Conservation (phyloP, 2,329 filamentous ascomycete species). For the Coleophoma cylindrospora region DNA sequence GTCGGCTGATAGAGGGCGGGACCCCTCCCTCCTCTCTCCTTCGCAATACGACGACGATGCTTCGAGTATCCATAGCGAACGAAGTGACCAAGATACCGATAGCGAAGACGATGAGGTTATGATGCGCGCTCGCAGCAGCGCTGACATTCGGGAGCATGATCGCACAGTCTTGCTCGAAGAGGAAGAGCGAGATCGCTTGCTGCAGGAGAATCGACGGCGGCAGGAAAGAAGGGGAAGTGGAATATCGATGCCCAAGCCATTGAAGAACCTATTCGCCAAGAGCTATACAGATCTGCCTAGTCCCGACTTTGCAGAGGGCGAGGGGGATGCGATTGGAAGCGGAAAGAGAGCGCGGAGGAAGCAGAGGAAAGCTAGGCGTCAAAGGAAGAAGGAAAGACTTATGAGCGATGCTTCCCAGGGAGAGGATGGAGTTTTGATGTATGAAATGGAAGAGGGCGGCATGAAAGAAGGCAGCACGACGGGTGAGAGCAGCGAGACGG, state of each 20-base stretch:
- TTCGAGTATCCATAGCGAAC: slow-evolving; percentile 54
- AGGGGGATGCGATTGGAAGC: slow-evolving; percentile 3
- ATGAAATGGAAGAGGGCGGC: slow-evolving; percentile 82
- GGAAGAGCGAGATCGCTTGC: slow-evolving; percentile 61
- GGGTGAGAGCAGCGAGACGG: slow-evolving; percentile 55
- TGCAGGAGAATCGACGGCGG: slow-evolving; percentile 44
- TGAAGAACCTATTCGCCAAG: slow-evolving; percentile 32
- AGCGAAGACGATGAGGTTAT: slow-evolving; percentile 71
- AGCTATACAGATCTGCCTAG: slow-evolving; percentile 22
- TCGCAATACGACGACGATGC: slow-evolving; percentile 43
- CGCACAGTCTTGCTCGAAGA: slow-evolving; percentile 69
- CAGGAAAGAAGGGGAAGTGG: slow-evolving; percentile 30
- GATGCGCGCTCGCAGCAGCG: slow-evolving; percentile 59
- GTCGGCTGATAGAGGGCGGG: slow-evolving; percentile 2
- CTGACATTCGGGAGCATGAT: slow-evolving; percentile 66
- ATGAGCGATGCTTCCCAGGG: slow-evolving; percentile 50
- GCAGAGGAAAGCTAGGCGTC: slow-evolving; percentile 40
- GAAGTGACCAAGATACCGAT: slow-evolving; percentile 69
- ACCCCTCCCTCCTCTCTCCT: slow-evolving; percentile 22
- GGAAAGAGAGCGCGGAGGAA: slow-evolving; percentile 35
- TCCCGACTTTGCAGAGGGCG: slow-evolving; percentile 16
- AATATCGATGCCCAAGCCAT: slow-evolving; percentile 26
- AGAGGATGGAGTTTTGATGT: slow-evolving; percentile 75
- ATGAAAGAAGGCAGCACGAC: slow-evolving; percentile 62
- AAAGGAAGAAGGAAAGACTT: slow-evolving; percentile 45